Base-by-base conservation (phyloP, 257 asterid species). In the Ophiorrhiza pumila region DNA sequence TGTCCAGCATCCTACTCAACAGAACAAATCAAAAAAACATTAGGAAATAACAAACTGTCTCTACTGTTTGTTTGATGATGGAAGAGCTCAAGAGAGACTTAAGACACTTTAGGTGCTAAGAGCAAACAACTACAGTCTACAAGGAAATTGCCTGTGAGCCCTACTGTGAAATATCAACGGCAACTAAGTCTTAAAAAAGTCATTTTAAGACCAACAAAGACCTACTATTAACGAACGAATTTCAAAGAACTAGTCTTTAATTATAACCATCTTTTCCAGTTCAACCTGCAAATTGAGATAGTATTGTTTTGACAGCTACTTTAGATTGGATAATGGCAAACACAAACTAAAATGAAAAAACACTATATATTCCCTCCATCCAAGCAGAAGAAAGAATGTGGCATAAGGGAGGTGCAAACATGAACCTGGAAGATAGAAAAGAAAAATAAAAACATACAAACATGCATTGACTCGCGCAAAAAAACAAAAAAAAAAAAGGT, bases 1-100 rank as follows among this genome's bases (percentile, higher is more conserved):
- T 91, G 73, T 94, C 90, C 73, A 94, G 86, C 98, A 94, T 94
- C 83, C 98, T 93, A 86, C 62, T 50, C 68, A 76, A 64, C 39
- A 6, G 8, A 34, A 11, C n/a, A 68, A 55, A 49, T 25, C 8
- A 13, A n/a, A 39, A 34, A 13, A 49, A 20, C 10, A 39, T 22
- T 14, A 35, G 27, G n/a, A n/a, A n/a, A 55, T n/a, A n/a, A n/a
- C n/a, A n/a, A n/a, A n/a, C n/a, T n/a, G n/a, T 29, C 74, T 57
- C 32, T 10, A 32, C 37, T 27, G 23, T 29, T 4, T 17, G 46
- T 20, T 23, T 18, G 27, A 31, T 10, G 39, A n/a, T 22, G 68
- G 18, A 35, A 53, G 61, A 47, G 13, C 64, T 23, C 35, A 27
- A 23, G 0, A 6, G 43, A 45, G 13, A 75, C 22, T 23, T 52